These are phyloP conservation scores for Heritiera fomes DNA, from an alignment of 345 rosid species.

Conservation along the genomic window DNA sequence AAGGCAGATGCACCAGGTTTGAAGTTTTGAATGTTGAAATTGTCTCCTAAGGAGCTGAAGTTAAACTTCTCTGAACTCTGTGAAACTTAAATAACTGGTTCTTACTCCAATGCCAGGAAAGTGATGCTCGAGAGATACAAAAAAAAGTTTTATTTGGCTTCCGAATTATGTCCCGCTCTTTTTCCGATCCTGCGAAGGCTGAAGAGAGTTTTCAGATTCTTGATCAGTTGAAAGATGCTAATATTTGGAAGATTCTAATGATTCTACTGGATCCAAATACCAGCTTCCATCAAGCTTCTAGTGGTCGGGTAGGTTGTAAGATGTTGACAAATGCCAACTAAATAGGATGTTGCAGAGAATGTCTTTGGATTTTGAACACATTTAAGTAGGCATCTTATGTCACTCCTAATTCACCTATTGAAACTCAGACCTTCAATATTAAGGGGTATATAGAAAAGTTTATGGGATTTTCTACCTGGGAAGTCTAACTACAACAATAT, in stretches of 20 bases:
- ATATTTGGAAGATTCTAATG: conserved; percentile 83
- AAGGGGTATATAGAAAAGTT: neutral
- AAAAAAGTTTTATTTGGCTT: conserved; percentile 77
- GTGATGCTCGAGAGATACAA: conserved; percentile 79
- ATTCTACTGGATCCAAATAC: conserved; percentile 73
- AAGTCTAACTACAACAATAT: neutral
- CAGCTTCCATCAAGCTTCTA: conserved; percentile 57
- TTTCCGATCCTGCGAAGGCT: conserved; percentile 77
- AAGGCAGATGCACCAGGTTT: conserved; percentile 85
- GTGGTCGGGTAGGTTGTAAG: conserved; percentile 60
- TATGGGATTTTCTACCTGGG: conserved; percentile 8
- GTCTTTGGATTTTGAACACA: neutral
- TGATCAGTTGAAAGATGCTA: conserved; percentile 92
- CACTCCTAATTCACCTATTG: neutral
- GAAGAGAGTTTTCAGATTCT: conserved; percentile 89
- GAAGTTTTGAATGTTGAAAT: conserved; percentile 27
- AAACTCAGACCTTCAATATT: neutral
- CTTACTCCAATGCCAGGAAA: conserved; percentile 60
- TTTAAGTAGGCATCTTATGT: neutral
- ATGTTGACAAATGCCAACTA: conserved; percentile 9
- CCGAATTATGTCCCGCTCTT: conserved; percentile 83
- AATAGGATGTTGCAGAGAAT: neutral
- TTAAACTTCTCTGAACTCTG: conserved; percentile 12
- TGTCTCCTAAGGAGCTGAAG: conserved; percentile 8
- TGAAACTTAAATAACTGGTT: conserved; percentile 22